These are phyloP conservation scores for Gonapodya sp. DNA, from an alignment of 192 early-diverging fungal genomes.

Conservation along the genomic window DNA sequence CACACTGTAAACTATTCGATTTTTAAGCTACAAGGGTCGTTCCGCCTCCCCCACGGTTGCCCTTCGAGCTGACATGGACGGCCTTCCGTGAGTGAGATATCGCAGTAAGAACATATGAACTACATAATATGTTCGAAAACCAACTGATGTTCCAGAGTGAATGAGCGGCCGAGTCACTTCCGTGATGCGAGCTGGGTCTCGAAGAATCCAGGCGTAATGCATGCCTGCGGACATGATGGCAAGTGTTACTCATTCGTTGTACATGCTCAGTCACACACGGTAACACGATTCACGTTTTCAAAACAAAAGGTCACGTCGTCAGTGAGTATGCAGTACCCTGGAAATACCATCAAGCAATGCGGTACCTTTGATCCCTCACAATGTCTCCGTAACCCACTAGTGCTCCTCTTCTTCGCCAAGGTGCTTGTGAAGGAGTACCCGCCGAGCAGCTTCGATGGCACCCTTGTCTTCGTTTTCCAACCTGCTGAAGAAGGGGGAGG, in stretches of 20 bases:
- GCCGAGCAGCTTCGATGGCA: not conserved
- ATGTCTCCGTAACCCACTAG: not conserved
- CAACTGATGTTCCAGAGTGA: not conserved
- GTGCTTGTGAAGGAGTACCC: not conserved
- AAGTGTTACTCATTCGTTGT: not conserved
- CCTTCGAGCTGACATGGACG: conserved; percentile 6
- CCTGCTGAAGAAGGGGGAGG: conserved; percentile 9
- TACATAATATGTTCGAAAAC: not conserved
- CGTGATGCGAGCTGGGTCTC: not conserved
- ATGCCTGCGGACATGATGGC: conserved; percentile 8
- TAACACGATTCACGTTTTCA: not conserved
- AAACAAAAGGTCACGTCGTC: not conserved
- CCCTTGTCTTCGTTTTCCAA: conserved; percentile 4
- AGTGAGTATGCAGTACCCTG: too few relatives aligned
- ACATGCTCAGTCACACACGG: not conserved
- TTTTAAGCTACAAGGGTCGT: not conserved
- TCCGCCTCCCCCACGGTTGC: not conserved
- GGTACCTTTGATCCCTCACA: not conserved
- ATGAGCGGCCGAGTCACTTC: not conserved
- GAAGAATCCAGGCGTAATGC: conserved; percentile 8
- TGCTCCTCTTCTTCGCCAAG: not conserved
- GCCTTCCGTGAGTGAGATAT: not conserved
- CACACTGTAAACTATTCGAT: too few relatives aligned
- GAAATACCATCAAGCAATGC: not conserved
- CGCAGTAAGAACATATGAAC: not conserved